These are phyloP conservation scores for Macrolepiota fuliginosa DNA, from an alignment of 768 basidiomycete genomes.

Conservation along the genomic window DNA sequence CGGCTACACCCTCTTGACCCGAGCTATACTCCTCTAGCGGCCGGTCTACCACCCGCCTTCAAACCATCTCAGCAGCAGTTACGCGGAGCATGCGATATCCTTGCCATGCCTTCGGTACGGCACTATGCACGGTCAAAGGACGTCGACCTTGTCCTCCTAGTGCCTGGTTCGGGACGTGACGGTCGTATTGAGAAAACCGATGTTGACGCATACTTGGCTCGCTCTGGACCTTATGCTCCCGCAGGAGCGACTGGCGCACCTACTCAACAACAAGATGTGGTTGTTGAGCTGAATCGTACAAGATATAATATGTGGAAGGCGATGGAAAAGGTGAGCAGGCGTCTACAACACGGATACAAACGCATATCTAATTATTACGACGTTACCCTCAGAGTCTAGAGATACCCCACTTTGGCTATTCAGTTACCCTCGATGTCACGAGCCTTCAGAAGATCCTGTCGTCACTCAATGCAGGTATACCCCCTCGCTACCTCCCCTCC, in stretches of 20 bases:
- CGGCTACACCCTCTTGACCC: conserved; percentile 65
- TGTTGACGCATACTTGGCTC: conserved; percentile 58
- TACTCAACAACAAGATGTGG: conserved; percentile 38
- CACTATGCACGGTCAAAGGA: conserved; percentile 68
- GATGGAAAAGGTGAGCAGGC: conserved; percentile 67
- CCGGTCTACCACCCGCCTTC: conserved; percentile 7
- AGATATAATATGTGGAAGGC: conserved; percentile 88
- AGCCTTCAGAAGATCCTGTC: conserved; percentile 62
- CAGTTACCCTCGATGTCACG: conserved; percentile 75
- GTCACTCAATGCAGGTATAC: conserved; percentile 66
- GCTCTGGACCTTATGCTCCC: conserved; percentile 14
- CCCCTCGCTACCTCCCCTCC: conserved; percentile 43
- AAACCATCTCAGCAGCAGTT: conserved; percentile 11
- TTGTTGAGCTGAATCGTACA: conserved; percentile 74
- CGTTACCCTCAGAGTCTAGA: conserved; percentile 60
- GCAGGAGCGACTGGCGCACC: conserved; percentile 10
- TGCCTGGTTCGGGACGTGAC: conserved; percentile 68
- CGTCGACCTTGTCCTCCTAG: conserved; percentile 56
- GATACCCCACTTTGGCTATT: conserved; percentile 86
- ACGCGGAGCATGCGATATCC: conserved; percentile 31
- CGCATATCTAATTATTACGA: background rate
- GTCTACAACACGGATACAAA: background rate
- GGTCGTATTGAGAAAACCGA: conserved; percentile 78
- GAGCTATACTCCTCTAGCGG: background rate
- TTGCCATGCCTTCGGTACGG: conserved; percentile 77